Evolutionary conservation across 2,329 filamentous ascomycete species (phyloP), one percentile per base, ranked within the genome.

Genomic region (Zarea fungicola): DNA sequence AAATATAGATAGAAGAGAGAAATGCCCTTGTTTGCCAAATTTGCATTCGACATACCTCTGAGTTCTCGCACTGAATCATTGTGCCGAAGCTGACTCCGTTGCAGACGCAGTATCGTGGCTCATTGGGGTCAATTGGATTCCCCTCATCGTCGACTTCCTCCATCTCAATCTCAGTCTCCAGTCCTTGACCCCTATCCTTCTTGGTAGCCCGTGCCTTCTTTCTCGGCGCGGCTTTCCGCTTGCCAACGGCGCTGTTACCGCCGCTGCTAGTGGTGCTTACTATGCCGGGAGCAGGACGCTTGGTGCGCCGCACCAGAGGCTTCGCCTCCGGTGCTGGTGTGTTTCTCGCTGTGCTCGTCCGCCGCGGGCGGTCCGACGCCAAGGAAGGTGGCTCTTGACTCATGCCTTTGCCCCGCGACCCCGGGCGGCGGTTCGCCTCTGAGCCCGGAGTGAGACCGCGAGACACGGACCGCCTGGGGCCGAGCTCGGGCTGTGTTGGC

Each of bases 21-120:
- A n/a, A n/a, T n/a, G n/a, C n/a, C n/a, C n/a, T n/a, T n/a, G n/a
- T n/a, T n/a, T n/a, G 7, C 6, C 31, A 9, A 2, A 13, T 23
- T 13, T 6, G 18, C 22, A 4, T 8, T 26, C n/a, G 8, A 21
- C 42, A 18, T 70, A 87, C 84, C 66, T 88, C 84, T 37, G 80
- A 73, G 59, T 89, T 89, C 60, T 92, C 87, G 66, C 88, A 93
- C 52, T 81, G 80, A 62, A 93, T 88, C 88, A 93, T 93, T 18
- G 78, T 83, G 46, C 88, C 88, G 62, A 84, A 91, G 63, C 85
- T 89, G 46, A 93, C 85, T 50, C 87, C 75, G 57, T 88, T 85
- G 65, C 88, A 93, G 48, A 85, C 65, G 61, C 88, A 93, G 65
- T 93, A 93, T 54, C 80, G 73, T 35, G 83, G 78, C 70, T 93